Evolutionary conservation across 129 eudicot species (phyloP).

Genomic region (Lactuca sativa): DNA sequence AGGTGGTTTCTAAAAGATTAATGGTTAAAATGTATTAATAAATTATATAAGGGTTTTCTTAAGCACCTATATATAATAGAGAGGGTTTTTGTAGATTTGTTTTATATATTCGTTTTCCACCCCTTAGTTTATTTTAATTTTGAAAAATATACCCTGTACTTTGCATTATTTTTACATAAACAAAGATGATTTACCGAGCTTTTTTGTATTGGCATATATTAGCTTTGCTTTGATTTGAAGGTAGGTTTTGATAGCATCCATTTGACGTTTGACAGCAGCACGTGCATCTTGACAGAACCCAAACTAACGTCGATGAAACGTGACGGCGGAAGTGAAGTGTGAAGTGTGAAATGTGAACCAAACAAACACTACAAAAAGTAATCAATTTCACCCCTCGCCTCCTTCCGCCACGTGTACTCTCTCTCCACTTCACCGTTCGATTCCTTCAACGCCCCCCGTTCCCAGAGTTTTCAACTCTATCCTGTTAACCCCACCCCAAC

Average conservation of each 20-base stretch:
- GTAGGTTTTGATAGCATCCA: constrained; percentile 12
- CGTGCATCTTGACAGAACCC: constrained; percentile 17
- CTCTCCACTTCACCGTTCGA: constrained; percentile 38
- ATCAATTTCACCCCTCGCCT: constrained; percentile 22
- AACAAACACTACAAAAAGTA: background rate
- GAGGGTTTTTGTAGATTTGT: too few species aligned
- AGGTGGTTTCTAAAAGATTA: too few species aligned
- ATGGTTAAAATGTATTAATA: too few species aligned
- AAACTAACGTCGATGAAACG: constrained; percentile 3
- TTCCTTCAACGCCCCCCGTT: constrained; percentile 39
- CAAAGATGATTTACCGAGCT: background rate
- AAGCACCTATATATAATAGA: too few species aligned
- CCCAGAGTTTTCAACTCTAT: constrained; percentile 28
- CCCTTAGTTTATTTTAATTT: too few species aligned
- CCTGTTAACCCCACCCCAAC: constrained; percentile 1
- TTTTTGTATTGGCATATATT: background rate
- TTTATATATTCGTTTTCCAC: too few species aligned
- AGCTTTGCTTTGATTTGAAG: constrained; percentile 36
- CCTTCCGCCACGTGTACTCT: constrained; percentile 35
- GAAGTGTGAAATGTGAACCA: background rate
- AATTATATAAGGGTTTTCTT: too few species aligned
- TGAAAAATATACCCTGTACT: too few species aligned
- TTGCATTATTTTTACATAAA: too few species aligned
- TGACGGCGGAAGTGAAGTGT: constrained; percentile 17
- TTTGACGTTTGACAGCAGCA: background rate